Percentiles rank a stretch among this genome's conserved stretches.
These are phyloP conservation scores for Dimocarpus longan DNA, from an alignment of 345 rosid genomes.

Conservation along the genomic window DNA sequence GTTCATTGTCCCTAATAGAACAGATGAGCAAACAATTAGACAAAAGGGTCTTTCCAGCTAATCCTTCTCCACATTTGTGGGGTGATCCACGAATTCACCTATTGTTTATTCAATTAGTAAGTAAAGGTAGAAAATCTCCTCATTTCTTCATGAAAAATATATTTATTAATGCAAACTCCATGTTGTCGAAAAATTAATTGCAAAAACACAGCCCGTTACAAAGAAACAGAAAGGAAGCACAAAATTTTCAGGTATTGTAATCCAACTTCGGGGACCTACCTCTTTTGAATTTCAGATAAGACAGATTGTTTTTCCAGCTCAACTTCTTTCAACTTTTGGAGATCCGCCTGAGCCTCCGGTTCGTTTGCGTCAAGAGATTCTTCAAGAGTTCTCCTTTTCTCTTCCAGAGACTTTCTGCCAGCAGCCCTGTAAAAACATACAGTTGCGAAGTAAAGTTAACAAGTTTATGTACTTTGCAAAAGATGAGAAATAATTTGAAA, in stretches of 20 bases:
- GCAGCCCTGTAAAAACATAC: slow-evolving; percentile 48
- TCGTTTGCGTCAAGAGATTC: slow-evolving; percentile 54
- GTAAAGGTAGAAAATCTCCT: not conserved
- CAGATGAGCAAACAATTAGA: slow-evolving; percentile 1
- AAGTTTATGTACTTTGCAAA: slow-evolving; percentile 1
- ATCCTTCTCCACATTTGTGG: not conserved
- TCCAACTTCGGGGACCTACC: slow-evolving; percentile 37
- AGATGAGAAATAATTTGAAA: not conserved
- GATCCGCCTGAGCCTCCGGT: slow-evolving; percentile 57
- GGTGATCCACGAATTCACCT: not conserved
- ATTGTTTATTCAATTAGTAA: not conserved
- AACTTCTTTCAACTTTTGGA: slow-evolving; percentile 55
- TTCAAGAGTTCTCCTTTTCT: slow-evolving; percentile 56
- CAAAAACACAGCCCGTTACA: not conserved
- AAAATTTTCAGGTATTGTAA: not conserved
- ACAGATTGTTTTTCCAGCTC: slow-evolving; percentile 51
- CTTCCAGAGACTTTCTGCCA: slow-evolving; percentile 50
- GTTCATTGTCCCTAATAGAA: slow-evolving; percentile 60
- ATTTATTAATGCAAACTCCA: not conserved
- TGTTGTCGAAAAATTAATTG: not conserved
- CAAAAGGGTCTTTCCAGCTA: not conserved
- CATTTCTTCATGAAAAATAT: not conserved
- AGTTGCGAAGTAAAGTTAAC: slow-evolving; percentile 1
- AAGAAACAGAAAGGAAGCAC: slow-evolving; percentile 4
- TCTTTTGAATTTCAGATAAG: slow-evolving; percentile 55